A percentile compares a stretch with the other conserved stretches of the same genome.
phyloP scores from a whole-genome alignment of 2,329 filamentous ascomycete genomes.

The Mycocentrospora acerina region DNA sequence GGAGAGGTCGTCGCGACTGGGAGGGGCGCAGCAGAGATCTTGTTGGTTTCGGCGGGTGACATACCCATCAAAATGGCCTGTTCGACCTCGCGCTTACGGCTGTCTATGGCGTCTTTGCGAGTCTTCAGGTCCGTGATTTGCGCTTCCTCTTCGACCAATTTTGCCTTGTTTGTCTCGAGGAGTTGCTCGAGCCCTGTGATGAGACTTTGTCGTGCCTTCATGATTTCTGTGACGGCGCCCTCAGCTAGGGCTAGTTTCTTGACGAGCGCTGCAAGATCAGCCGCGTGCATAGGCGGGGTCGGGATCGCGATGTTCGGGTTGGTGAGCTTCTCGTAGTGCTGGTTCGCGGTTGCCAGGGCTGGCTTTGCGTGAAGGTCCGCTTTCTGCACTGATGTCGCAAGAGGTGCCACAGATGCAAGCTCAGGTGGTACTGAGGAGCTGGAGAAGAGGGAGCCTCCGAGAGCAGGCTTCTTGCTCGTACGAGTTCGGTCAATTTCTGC shows the following conservation, averaged over 20 bases:
- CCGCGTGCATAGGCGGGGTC: constrained; percentile 86
- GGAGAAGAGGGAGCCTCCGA: constrained; percentile 72
- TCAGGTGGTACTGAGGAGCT: constrained; percentile 69
- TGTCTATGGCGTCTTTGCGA: constrained; percentile 73
- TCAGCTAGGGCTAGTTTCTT: constrained; percentile 88
- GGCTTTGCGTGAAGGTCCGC: constrained; percentile 67
- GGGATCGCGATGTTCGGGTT: constrained; percentile 69
- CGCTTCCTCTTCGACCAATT: constrained; percentile 69
- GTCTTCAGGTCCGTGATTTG: constrained; percentile 63
- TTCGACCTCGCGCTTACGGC: constrained; percentile 85
- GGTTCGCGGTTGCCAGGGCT: constrained; percentile 68
- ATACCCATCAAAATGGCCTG: constrained; percentile 86
- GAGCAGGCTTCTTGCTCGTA: constrained; percentile 55
- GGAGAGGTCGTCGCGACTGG: constrained; percentile 22
- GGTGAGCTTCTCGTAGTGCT: constrained; percentile 82
- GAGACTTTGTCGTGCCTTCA: constrained; percentile 78
- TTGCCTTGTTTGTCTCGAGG: constrained; percentile 69
- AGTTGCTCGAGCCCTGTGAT: constrained; percentile 81
- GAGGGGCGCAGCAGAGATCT: constrained; percentile 45
- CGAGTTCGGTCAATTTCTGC: constrained; percentile 59
- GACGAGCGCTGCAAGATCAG: constrained; percentile 83
- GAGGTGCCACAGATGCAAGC: constrained; percentile 70
- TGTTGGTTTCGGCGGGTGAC: constrained; percentile 59
- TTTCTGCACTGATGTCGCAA: constrained; percentile 74
- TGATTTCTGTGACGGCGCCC: constrained; percentile 82